These are phyloP conservation scores for Arabidopsis hybrid DNA, from an alignment of 441 rosid species.

Conservation along the genomic window DNA sequence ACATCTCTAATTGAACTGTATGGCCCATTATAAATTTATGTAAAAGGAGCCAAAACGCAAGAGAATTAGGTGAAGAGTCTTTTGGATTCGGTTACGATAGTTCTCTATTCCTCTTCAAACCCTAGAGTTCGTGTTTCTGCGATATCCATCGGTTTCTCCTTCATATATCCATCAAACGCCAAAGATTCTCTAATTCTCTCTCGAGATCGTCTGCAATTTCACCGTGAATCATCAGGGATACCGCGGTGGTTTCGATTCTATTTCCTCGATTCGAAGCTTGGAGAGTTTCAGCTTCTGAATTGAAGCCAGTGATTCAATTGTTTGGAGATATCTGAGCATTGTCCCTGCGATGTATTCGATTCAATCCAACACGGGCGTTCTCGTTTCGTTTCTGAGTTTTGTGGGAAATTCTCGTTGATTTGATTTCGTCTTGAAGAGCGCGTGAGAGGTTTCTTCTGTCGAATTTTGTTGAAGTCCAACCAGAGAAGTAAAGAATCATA, in stretches of 20 bases:
- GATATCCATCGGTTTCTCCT: slow-evolving; percentile 16
- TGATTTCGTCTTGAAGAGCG: slow-evolving; percentile 6
- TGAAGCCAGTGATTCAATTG: slow-evolving; percentile 15
- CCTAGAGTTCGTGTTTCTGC: slow-evolving; percentile 30
- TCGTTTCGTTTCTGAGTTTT: no score
- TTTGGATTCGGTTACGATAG: slow-evolving; percentile 1
- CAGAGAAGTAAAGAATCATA: slow-evolving; percentile 38
- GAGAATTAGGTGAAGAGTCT: not conserved
- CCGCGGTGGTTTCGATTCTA: not conserved
- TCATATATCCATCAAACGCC: not conserved
- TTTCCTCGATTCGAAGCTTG: not conserved
- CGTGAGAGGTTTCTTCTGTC: slow-evolving; percentile 23
- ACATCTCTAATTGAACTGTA: not conserved
- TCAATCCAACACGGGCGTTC: slow-evolving; percentile 8
- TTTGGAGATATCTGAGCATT: slow-evolving; percentile 11
- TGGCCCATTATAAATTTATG: not conserved
- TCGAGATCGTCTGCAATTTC: slow-evolving; percentile 17
- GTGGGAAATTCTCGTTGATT: slow-evolving; percentile 5
- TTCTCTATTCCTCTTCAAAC: slow-evolving; percentile 25
- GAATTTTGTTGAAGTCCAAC: slow-evolving; percentile 25
- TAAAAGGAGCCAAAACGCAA: no score
- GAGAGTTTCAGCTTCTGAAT: slow-evolving; percentile 5
- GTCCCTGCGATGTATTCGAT: not conserved
- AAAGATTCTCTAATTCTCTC: not conserved
- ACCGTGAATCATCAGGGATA: not conserved